A percentile compares a stretch with the other conserved stretches of the same genome.
These are phyloP conservation scores for Trichoderma simmonsii DNA, from an alignment of 2,329 filamentous ascomycete genomes.

Conservation along the genomic window DNA sequence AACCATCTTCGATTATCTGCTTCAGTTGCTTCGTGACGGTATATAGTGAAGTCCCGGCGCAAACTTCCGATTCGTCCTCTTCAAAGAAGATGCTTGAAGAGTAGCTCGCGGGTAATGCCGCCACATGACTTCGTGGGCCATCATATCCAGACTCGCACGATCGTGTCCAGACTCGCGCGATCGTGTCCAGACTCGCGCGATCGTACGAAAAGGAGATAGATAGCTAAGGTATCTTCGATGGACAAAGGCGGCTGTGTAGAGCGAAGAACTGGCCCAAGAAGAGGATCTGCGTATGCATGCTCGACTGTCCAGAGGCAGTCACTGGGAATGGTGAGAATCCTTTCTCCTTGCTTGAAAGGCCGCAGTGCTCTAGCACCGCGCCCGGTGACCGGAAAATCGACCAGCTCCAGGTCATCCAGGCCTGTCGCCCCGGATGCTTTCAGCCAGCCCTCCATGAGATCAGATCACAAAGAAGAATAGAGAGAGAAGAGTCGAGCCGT, in stretches of 20 bases:
- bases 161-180: constrained; percentile 29
- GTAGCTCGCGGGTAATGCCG: constrained; percentile 32
- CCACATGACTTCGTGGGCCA: constrained; percentile 29
- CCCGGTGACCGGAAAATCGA: constrained; percentile 32
- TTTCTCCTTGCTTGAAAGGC: constrained; percentile 33
- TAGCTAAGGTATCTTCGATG: constrained; percentile 33
- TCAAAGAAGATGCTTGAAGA: constrained; percentile 35
- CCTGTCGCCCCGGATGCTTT: constrained; percentile 30
- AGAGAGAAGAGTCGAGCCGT: neutral
- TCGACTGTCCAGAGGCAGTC: constrained; percentile 33
- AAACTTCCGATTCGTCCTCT: constrained; percentile 34
- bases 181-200: constrained; percentile 34
- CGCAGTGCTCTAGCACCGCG: constrained; percentile 31
- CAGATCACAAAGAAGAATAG: neutral
- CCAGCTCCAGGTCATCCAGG: constrained; percentile 32
- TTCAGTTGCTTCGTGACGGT: constrained; percentile 32
- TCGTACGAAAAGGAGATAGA: constrained; percentile 34
- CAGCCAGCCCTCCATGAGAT: constrained; percentile 34
- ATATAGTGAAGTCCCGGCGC: constrained; percentile 33
- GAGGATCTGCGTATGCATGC: constrained; percentile 31
- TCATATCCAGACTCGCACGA: constrained; percentile 34
- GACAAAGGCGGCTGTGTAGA: constrained; percentile 31
- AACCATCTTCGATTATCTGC: constrained; percentile 30
- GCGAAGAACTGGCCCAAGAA: constrained; percentile 32
- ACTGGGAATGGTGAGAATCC: constrained; percentile 33